Evolutionary conservation across 2,329 filamentous ascomycete genomes (phyloP).

Genomic region (Helicocarpus griseus): DNA sequence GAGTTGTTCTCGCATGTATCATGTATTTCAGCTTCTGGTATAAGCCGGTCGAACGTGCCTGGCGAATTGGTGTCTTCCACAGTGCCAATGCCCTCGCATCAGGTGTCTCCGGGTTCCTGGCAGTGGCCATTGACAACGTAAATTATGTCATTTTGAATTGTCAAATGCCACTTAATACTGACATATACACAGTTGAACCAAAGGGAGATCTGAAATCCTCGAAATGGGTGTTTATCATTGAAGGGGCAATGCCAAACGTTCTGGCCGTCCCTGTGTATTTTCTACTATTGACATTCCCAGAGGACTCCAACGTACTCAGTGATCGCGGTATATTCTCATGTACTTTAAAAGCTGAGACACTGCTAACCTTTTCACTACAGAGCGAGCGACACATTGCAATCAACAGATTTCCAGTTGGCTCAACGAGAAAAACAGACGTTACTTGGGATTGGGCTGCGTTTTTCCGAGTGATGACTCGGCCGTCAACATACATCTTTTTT

Average conservation of each 20-base stretch:
- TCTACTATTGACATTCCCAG: neutral
- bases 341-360: neutral
- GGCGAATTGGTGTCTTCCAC: neutral
- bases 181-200: neutral
- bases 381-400: neutral
- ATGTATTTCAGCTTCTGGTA: slow-evolving; percentile 1
- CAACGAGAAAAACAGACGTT: neutral
- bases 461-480: neutral
- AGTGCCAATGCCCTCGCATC: neutral
- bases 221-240: neutral
- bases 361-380: neutral
- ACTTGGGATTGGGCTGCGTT: neutral
- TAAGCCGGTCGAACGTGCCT: neutral
- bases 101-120: neutral
- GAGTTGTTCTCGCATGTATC: neutral
- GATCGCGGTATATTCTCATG: neutral
- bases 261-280: neutral
- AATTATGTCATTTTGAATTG: neutral
- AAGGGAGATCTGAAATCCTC: neutral
- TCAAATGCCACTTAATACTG: neutral
- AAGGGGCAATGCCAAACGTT: neutral
- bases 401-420: neutral
- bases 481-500: neutral
- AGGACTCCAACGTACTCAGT: neutral
- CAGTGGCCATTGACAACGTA: neutral